phyloP scores from a whole-genome alignment of 306 rosid species.

The Phaseolus lunatus region DNA sequence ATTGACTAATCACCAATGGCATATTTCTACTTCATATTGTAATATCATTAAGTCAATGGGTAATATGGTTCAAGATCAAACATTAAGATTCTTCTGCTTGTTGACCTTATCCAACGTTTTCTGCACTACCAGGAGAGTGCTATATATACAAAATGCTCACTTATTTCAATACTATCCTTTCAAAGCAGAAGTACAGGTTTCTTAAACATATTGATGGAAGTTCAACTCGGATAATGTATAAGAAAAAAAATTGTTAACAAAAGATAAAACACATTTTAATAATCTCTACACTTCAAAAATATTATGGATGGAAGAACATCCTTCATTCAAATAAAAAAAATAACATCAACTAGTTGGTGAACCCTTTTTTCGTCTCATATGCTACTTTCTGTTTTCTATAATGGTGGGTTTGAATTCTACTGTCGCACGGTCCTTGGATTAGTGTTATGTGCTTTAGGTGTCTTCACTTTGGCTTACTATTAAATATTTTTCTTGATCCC shows the following conservation, averaged over 20 bases:
- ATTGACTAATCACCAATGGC: conserved; percentile 38
- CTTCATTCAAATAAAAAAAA: too few species aligned
- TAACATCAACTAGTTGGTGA: neutral
- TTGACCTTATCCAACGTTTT: neutral
- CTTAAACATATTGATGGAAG: too few species aligned
- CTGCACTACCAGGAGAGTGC: neutral
- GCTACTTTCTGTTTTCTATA: neutral
- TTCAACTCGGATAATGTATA: too few species aligned
- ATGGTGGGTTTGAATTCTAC: neutral
- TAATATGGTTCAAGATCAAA: conserved; percentile 49
- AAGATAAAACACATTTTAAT: too few species aligned
- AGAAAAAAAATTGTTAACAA: too few species aligned
- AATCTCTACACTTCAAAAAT: too few species aligned
- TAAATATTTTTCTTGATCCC: too few species aligned
- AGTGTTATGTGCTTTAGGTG: neutral
- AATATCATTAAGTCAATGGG: conserved; percentile 33
- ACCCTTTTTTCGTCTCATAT: neutral
- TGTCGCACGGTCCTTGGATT: neutral
- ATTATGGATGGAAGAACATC: too few species aligned
- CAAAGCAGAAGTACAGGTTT: neutral
- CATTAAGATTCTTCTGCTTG: conserved; percentile 18
- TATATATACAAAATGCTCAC: neutral
- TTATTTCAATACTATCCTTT: neutral
- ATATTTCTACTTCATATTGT: conserved; percentile 20
- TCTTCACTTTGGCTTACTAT: neutral